These are phyloP conservation scores for Piedraia hortae DNA, from an alignment of 2,329 filamentous ascomycete species.

Conservation along the genomic window DNA sequence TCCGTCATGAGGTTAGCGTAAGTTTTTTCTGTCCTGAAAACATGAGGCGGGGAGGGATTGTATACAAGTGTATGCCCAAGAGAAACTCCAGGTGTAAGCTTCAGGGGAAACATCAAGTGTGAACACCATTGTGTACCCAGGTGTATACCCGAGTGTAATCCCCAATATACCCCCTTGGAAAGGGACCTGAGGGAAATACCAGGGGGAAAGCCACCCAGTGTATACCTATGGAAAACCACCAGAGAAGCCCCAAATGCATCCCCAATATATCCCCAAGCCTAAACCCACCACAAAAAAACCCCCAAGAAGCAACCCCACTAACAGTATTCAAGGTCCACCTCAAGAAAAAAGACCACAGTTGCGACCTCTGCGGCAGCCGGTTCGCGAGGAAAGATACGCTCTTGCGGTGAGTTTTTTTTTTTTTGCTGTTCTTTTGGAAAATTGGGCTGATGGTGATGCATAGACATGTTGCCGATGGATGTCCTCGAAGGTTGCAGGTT, in stretches of 20 bases:
- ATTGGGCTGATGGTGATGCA: conserved; percentile 2
- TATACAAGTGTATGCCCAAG: no score
- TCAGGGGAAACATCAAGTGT: conserved; percentile 10
- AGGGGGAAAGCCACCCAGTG: no score
- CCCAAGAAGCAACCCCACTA: conserved; percentile 1
- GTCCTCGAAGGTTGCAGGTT: conserved; percentile 28
- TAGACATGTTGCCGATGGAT: conserved; percentile 54
- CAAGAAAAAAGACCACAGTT: conserved; percentile 42
- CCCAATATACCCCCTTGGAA: no score
- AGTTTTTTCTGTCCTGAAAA: conserved; percentile 22
- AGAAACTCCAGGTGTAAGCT: no score
- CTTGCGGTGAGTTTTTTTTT: conserved; percentile 29
- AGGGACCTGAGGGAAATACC: no score
- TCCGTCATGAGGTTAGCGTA: conserved; percentile 26
- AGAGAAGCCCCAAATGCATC: no score
- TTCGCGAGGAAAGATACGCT: conserved; percentile 66
- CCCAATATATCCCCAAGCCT: no score
- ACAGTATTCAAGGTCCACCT: conserved; percentile 31
- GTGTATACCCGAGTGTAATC: no score
- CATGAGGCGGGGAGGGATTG: no score
- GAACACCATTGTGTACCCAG: no score
- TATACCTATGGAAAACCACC: no score
- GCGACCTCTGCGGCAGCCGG: conserved; percentile 38
- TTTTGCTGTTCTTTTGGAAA: not conserved
- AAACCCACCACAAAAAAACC: no score